Conservation (phyloP, 306 rosid genomes). For the Hippophae gyantsensis region DNA sequence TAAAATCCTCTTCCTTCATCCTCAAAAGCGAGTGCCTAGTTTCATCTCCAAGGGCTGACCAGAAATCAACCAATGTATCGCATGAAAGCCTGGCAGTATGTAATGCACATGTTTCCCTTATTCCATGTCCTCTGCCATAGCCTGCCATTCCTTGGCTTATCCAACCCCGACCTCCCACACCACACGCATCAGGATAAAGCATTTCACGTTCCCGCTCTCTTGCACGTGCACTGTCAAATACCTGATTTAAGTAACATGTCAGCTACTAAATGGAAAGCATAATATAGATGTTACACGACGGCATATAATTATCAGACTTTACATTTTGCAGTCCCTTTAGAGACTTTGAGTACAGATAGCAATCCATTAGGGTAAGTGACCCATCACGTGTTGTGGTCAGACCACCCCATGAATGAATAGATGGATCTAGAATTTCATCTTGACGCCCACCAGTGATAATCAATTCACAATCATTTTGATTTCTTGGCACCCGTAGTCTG, state of each 20-base stretch:
- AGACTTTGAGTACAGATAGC: constrained; percentile 74
- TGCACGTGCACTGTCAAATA: constrained; percentile 89
- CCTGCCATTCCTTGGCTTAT: constrained; percentile 88
- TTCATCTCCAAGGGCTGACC: constrained; percentile 99
- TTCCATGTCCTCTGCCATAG: constrained; percentile 93
- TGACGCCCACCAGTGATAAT: constrained; percentile 37
- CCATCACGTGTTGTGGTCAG: constrained; percentile 82
- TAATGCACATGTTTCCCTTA: constrained; percentile 92
- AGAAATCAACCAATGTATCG: constrained; percentile 90
- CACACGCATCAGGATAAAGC: constrained; percentile 99
- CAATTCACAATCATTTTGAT: constrained; percentile 43
- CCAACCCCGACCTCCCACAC: constrained; percentile 99
- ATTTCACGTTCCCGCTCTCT: constrained; percentile 96
- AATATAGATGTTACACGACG: constrained; percentile 8
- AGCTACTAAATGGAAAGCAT: constrained; percentile 16
- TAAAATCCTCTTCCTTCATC: constrained; percentile 99
- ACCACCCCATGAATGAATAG: constrained; percentile 99
- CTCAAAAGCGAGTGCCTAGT: constrained; percentile 86
- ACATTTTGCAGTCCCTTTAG: constrained; percentile 80
- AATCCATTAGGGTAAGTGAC: constrained; percentile 74
- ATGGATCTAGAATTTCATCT: constrained; percentile 86
- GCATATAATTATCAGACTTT: constrained; percentile 17
- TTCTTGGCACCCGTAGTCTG: constrained; percentile 39
- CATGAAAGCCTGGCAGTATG: constrained; percentile 98
- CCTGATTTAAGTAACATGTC: constrained; percentile 44